These are phyloP conservation scores for Penicillium cosmopolitanum DNA, from an alignment of 495 filamentous ascomycete genomes.

Conservation along the genomic window DNA sequence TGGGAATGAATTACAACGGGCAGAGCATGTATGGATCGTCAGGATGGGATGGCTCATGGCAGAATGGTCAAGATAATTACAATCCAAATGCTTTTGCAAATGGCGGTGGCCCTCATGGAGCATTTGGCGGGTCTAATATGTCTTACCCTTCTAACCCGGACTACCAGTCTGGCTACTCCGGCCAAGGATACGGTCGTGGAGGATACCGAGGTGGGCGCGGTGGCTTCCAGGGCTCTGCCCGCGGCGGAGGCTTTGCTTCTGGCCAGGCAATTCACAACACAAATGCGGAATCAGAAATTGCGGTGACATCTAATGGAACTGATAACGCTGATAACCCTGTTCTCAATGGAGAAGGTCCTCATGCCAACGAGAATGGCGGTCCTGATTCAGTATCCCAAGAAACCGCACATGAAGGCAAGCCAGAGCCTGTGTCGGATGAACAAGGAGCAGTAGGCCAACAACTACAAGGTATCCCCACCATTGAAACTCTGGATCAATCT, in stretches of 20 bases:
- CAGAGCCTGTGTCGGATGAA: slow-evolving; percentile 18
- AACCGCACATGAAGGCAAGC: slow-evolving; percentile 8
- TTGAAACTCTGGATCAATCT: slow-evolving; percentile 46
- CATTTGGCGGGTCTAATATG: slow-evolving; percentile 74
- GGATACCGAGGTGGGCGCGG: slow-evolving; percentile 63
- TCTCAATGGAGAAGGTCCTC: slow-evolving; percentile 10
- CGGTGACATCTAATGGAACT: slow-evolving; percentile 21
- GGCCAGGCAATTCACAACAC: slow-evolving; percentile 38
- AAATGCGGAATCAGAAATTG: slow-evolving; percentile 41
- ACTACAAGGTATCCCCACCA: slow-evolving; percentile 49
- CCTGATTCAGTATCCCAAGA: slow-evolving; percentile 18
- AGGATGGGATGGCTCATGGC: slow-evolving; percentile 72
- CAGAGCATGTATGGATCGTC: slow-evolving; percentile 60
- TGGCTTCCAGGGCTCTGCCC: slow-evolving; percentile 46
- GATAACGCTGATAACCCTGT: neutral
- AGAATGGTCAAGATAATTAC: slow-evolving; percentile 71
- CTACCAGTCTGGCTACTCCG: slow-evolving; percentile 67
- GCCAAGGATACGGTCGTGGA: slow-evolving; percentile 56
- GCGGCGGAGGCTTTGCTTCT: slow-evolving; percentile 15
- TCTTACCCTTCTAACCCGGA: slow-evolving; percentile 61
- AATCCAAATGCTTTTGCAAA: slow-evolving; percentile 73
- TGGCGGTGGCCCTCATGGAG: slow-evolving; percentile 82
- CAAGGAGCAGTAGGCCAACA: slow-evolving; percentile 22
- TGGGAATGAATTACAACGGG: slow-evolving; percentile 75
- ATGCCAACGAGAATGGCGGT: slow-evolving; percentile 20